These are phyloP conservation scores for Phoma sp. DNA, from an alignment of 2,329 filamentous ascomycete species.

Conservation along the genomic window DNA sequence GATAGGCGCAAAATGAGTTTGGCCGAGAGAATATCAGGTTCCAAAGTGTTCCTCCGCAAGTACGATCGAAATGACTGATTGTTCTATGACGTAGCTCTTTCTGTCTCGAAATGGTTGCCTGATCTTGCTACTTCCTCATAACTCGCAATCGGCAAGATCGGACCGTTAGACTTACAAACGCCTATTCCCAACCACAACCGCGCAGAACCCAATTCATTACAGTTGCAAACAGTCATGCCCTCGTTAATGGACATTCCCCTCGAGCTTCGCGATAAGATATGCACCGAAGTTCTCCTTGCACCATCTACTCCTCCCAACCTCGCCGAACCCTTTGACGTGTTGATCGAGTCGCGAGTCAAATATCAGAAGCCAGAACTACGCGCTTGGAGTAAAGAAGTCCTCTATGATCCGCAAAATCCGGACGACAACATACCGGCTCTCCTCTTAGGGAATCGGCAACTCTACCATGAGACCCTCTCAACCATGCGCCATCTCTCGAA, in stretches of 20 bases:
- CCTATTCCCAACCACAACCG: too few relatives aligned
- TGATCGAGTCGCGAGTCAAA: slow-evolving; percentile 16
- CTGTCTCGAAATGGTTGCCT: too few relatives aligned
- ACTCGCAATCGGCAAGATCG: too few relatives aligned
- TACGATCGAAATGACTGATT: too few relatives aligned
- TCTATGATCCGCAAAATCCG: not conserved
- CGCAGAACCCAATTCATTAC: too few relatives aligned
- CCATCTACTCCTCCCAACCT: slow-evolving; percentile 7
- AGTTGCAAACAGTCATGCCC: slow-evolving; percentile 35
- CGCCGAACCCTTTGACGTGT: slow-evolving; percentile 3
- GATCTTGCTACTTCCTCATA: too few relatives aligned
- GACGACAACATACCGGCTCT: not conserved
- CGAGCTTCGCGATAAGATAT: slow-evolving; percentile 26
- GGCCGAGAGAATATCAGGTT: too few relatives aligned
- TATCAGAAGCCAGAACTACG: slow-evolving; percentile 6
- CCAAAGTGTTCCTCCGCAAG: too few relatives aligned
- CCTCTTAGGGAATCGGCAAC: not conserved
- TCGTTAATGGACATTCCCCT: slow-evolving; percentile 20
- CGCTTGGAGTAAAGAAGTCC: not conserved
- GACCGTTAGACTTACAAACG: too few relatives aligned
- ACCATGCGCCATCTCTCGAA: slow-evolving; percentile 1
- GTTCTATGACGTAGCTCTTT: too few relatives aligned
- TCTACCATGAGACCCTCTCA: slow-evolving; percentile 6
- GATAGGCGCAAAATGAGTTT: too few relatives aligned
- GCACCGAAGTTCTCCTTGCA: slow-evolving; percentile 14